A percentile compares a stretch with the other conserved stretches of the same genome.
Conservation (phyloP, 2,329 filamentous ascomycete genomes). For the Colletotrichum siamense region DNA sequence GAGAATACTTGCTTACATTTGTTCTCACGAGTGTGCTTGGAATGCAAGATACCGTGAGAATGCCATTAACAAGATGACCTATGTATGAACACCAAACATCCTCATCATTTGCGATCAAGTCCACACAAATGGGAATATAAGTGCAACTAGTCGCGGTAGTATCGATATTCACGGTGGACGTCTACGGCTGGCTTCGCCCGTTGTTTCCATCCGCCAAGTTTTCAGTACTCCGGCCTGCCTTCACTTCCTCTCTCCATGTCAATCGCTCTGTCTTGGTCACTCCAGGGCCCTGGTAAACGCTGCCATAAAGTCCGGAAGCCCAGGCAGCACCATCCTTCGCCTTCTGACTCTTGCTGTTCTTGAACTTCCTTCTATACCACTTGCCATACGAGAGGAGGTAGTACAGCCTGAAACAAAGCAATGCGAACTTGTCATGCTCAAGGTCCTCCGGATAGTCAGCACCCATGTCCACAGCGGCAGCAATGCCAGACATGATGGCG, state of each 20-base stretch:
- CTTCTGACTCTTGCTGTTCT: conserved; percentile 31
- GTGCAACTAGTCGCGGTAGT: no score
- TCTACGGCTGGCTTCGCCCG: conserved; percentile 36
- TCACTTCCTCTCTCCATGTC: conserved; percentile 51
- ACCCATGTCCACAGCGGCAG: conserved; percentile 71
- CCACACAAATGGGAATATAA: no score
- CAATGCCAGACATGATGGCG: conserved; percentile 71
- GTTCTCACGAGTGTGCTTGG: no score
- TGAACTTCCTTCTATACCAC: conserved; percentile 57
- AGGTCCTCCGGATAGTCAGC: conserved; percentile 68
- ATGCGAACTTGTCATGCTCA: conserved; percentile 66
- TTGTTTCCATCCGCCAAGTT: conserved; percentile 38
- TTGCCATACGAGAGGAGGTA: conserved; percentile 66
- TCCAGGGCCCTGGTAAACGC: conserved; percentile 64
- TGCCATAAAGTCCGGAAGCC: conserved; percentile 64
- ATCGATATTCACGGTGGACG: accelerated
- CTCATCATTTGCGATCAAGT: accelerated
- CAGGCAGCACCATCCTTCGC: conserved; percentile 58
- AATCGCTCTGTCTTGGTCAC: conserved; percentile 56
- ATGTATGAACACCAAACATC: accelerated
- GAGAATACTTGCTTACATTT: neutral
- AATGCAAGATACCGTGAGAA: accelerated
- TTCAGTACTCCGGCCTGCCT: conserved; percentile 37
- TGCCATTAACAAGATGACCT: neutral
- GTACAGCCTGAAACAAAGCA: conserved; percentile 66